Percentiles rank a stretch among this genome's conserved stretches.
These are phyloP conservation scores for Leucocoprinus leucothites DNA, from an alignment of 768 basidiomycete species.

Conservation along the genomic window DNA sequence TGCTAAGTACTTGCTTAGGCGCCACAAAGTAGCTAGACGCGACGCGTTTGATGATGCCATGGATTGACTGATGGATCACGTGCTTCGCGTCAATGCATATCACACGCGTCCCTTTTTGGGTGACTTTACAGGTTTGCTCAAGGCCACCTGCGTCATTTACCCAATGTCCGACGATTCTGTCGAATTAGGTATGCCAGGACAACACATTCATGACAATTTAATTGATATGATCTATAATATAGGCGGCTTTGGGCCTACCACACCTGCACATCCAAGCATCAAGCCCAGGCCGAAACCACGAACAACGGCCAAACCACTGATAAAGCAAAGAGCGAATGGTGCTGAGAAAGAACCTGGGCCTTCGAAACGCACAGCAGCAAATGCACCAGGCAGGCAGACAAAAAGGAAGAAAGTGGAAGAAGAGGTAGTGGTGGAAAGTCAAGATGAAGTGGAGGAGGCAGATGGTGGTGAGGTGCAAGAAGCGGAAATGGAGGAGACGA, in stretches of 20 bases:
- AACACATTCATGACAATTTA: background rate
- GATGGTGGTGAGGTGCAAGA: constrained; percentile 12
- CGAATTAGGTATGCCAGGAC: constrained; percentile 4
- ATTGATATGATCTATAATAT: background rate
- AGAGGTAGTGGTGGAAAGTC: constrained; percentile 1
- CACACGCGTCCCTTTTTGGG: background rate
- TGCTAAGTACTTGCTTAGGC: background rate
- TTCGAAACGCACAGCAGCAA: constrained; percentile 9
- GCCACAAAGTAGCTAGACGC: background rate
- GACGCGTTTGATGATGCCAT: background rate
- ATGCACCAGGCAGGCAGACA: background rate
- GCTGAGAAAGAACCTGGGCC: background rate
- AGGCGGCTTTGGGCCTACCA: constrained; percentile 21
- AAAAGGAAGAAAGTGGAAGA: constrained; percentile 12
- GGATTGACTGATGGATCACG: background rate
- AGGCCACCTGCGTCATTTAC: background rate
- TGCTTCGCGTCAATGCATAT: background rate
- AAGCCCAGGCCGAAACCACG: background rate
- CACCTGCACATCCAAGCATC: constrained; percentile 8
- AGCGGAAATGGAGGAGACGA: constrained; percentile 14
- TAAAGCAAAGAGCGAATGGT: constrained; percentile 4
- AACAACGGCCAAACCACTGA: constrained; percentile 10
- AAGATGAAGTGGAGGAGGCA: constrained; percentile 8
- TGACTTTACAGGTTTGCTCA: background rate
- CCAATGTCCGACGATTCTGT: constrained; percentile 12